Conservation (phyloP, 805 yeast species). For the Cyberlindnera petersonii region DNA sequence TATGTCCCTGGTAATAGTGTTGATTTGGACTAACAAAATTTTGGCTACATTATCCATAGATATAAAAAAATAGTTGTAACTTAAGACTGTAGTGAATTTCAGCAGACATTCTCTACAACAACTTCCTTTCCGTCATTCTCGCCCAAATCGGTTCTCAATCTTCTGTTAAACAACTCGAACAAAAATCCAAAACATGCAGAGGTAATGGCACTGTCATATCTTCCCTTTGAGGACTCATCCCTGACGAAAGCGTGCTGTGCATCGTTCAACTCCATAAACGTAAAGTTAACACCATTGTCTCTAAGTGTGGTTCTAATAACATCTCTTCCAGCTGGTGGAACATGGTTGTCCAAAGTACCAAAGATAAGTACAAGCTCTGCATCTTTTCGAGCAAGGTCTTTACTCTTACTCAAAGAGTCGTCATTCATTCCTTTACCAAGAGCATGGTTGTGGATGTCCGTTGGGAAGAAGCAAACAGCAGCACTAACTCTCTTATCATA, state of each 20-base stretch:
- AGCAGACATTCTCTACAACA: constrained; percentile 64
- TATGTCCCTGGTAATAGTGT: constrained; percentile 53
- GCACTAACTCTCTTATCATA: constrained; percentile 63
- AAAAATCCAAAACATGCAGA: constrained; percentile 62
- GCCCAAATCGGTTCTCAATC: constrained; percentile 63
- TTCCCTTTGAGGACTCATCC: constrained; percentile 75
- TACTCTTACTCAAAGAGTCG: constrained; percentile 57
- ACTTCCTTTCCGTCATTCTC: constrained; percentile 49
- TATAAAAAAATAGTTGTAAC: background rate
- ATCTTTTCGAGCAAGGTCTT: constrained; percentile 46
- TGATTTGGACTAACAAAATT: constrained; percentile 20
- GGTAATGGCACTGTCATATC: constrained; percentile 78
- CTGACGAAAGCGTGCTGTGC: constrained; percentile 85
- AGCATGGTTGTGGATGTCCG: constrained; percentile 69
- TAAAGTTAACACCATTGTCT: constrained; percentile 55
- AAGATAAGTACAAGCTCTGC: constrained; percentile 64
- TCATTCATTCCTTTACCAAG: constrained; percentile 62
- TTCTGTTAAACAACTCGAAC: constrained; percentile 66
- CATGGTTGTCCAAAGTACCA: constrained; percentile 78
- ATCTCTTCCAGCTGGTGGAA: constrained; percentile 74
- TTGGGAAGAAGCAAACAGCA: constrained; percentile 72
- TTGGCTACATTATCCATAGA: background rate
- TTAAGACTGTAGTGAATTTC: constrained; percentile 9
- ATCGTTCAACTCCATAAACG: constrained; percentile 69
- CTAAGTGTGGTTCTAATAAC: constrained; percentile 59